Base-by-base conservation (phyloP, 176 grass and related monocot genomes). In the Panicum miliaceum region DNA sequence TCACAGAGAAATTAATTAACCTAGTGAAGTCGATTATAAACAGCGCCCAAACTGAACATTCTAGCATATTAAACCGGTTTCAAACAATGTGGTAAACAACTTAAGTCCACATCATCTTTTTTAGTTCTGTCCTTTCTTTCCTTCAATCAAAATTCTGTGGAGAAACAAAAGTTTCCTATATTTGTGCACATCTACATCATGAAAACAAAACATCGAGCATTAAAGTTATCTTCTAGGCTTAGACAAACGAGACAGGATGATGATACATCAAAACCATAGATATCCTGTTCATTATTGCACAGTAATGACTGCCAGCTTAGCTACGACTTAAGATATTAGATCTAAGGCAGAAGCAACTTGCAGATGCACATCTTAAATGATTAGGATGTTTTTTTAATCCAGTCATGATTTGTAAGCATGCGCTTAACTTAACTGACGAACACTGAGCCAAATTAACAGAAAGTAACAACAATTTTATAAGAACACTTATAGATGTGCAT, bases 71-170 rank as follows among this genome's bases (percentile, higher is more conserved):
- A 56, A 77, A 72, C 12, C 41, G 26, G 23, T 63, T 9, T 23
- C 7, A 48, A 74, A 75, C 0, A 51, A 23, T n/a, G 22, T 14
- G n/a, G 14, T 12, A 81, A 62, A 88, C 2, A 72, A 64, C 36
- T 69, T 9, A 34, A 23, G 62, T 10, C 23, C 25, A 56, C 20
- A 53, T 77, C 37, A 77, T 20, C 58, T 66, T 80, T 64, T 43
- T 32, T 68, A 46, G 54, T 34, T 34, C 15, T 14, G 20, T 8
- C 27, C 22, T 64, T 72, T n/a, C 54, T 73, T 88, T 88, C 25
- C 8, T 73, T 66, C 57, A 57, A 42, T 57, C 29, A 15, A 34
- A 79, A 34, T 64, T 84, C 81, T 22, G 16, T 15, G 13, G 35
- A 72, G 68, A 12, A 75, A 83, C 68, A 37, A 70, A n/a, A 76